A percentile compares a stretch with the other conserved stretches of the same genome.
These are phyloP conservation scores for Penicillium paradoxum DNA, from an alignment of 495 filamentous ascomycete genomes.

Conservation along the genomic window DNA sequence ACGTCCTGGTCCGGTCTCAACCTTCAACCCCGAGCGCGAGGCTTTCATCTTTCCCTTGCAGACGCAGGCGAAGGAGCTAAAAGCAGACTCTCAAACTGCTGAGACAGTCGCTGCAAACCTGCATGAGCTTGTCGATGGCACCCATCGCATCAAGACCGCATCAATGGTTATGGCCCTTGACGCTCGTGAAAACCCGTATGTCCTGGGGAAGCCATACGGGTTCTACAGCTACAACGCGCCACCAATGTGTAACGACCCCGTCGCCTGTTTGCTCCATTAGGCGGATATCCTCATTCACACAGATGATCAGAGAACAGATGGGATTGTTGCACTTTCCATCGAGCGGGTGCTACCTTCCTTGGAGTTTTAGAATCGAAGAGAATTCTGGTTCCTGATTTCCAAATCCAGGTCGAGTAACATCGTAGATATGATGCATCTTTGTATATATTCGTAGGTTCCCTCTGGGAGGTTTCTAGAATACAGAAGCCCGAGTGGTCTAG, in stretches of 20 bases:
- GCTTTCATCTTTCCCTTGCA: background rate
- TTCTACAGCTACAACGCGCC: background rate
- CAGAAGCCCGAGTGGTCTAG: background rate
- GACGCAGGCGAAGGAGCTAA: background rate
- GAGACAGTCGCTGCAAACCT: background rate
- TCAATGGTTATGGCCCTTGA: background rate
- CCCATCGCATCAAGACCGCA: background rate
- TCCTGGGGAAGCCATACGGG: background rate
- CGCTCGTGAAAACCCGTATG: background rate
- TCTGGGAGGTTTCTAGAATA: background rate
- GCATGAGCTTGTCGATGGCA: background rate
- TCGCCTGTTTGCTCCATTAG: slow-evolving; percentile 4
- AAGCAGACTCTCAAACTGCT: background rate
- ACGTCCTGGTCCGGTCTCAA: background rate
- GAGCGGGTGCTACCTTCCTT: background rate
- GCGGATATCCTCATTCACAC: slow-evolving; percentile 1
- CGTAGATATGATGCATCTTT: too few species aligned
- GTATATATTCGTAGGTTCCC: background rate
- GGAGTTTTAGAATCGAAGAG: background rate
- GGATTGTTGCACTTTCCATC: background rate
- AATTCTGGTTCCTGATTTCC: background rate
- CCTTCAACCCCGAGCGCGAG: background rate
- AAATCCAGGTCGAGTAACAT: background rate
- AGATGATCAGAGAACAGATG: slow-evolving; percentile 3
- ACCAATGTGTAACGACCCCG: background rate